A percentile compares a stretch with the other conserved stretches of the same genome.
These are phyloP conservation scores for Tolypocladium inflatum DNA, from an alignment of 2,329 filamentous ascomycete species.

Conservation along the genomic window DNA sequence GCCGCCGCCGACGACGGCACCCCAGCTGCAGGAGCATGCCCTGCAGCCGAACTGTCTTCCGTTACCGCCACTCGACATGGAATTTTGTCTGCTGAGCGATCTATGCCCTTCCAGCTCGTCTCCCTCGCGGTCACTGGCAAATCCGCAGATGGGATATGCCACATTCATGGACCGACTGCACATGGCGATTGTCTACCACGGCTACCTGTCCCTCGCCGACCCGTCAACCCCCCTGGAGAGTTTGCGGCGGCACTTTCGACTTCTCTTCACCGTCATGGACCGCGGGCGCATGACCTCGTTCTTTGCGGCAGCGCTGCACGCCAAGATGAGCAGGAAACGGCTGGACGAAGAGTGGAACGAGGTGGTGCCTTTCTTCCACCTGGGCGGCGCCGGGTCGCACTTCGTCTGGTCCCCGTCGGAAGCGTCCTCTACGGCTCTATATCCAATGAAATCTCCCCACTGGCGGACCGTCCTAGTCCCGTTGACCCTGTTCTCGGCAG, in stretches of 20 bases:
- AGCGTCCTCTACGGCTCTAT: background rate
- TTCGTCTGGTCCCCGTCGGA: constrained; percentile 1
- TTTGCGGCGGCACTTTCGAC: constrained; percentile 5
- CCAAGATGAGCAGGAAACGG: constrained; percentile 1
- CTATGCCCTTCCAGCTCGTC: background rate
- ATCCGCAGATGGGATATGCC: background rate
- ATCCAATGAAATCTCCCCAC: background rate
- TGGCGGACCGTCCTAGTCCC: constrained; percentile 4
- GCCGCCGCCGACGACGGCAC: background rate
- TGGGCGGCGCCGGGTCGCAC: constrained; percentile 54
- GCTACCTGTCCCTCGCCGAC: constrained; percentile 6
- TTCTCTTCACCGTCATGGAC: constrained; percentile 4
- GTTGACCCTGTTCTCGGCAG: constrained; percentile 3
- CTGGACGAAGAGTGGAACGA: background rate
- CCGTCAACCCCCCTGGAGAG: constrained; percentile 3
- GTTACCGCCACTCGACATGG: background rate
- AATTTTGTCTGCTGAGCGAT: background rate
- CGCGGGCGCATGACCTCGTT: constrained; percentile 5
- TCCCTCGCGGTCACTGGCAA: background rate
- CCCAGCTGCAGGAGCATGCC: background rate
- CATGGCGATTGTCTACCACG: constrained; percentile 4
- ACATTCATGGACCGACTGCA: constrained; percentile 8
- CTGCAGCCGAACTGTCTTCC: background rate
- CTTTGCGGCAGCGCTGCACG: constrained; percentile 7
- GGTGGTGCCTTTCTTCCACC: constrained; percentile 43